phyloP scores from a whole-genome alignment of 192 early-diverging fungal species.

The Gaertneriomyces sp. region DNA sequence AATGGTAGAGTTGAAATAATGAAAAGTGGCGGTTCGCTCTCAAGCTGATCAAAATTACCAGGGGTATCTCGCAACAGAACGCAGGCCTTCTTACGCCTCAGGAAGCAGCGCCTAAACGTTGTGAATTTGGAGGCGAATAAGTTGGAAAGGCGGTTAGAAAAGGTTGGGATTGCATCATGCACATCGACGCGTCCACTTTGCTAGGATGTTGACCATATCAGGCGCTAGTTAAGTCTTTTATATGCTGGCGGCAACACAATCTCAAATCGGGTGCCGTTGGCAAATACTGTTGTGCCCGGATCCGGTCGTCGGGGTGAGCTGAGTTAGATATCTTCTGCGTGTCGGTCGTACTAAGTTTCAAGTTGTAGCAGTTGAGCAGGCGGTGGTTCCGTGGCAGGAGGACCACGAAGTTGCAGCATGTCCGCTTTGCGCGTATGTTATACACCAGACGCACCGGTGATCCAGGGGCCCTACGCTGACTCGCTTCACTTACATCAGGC shows the following conservation, averaged over 20 bases:
- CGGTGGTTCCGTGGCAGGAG: conserved; percentile 47
- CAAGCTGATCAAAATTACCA: conserved; percentile 6
- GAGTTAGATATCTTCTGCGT: not conserved
- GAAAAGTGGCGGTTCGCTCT: not conserved
- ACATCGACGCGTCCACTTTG: not conserved
- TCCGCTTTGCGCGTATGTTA: conserved; percentile 40
- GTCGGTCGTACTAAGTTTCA: not conserved
- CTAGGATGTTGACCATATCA: not conserved
- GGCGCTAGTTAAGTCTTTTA: conserved; percentile 16
- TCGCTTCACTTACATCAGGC: conserved; percentile 7
- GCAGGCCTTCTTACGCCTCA: conserved; percentile 32
- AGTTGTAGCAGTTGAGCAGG: conserved; percentile 35
- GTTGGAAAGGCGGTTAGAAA: conserved; percentile 53
- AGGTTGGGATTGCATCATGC: conserved; percentile 27
- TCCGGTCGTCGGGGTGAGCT: too few relatives aligned
- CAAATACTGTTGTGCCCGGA: too few relatives aligned
- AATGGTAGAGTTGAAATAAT: conserved; percentile 15
- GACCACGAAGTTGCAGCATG: conserved; percentile 40
- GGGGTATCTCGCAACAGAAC: conserved; percentile 42
- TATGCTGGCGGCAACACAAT: conserved; percentile 17
- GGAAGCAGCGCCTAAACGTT: conserved; percentile 33
- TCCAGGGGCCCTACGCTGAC: not conserved
- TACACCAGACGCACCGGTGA: not conserved
- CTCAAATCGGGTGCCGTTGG: too few relatives aligned
- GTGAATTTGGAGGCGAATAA: conserved; percentile 47